These are phyloP conservation scores for Orbilia javanica DNA, from an alignment of 2,329 filamentous ascomycete genomes.

Conservation along the genomic window DNA sequence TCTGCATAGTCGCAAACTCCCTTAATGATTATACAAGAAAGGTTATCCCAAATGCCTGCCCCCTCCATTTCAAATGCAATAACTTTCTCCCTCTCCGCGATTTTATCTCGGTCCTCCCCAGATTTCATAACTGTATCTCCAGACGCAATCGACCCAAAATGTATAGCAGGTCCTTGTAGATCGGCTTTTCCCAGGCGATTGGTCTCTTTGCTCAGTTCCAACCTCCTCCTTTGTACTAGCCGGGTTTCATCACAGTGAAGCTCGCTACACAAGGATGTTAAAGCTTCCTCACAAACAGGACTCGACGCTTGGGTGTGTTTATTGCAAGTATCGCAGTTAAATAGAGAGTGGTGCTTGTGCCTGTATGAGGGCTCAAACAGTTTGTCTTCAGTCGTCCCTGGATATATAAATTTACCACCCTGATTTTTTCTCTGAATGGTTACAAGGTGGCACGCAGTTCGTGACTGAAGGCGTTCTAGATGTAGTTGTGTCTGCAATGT, in stretches of 20 bases:
- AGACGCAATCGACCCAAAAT: constrained; percentile 66
- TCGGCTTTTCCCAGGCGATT: not conserved
- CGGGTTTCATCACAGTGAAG: constrained; percentile 59
- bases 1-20: constrained; percentile 66
- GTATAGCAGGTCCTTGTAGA: constrained; percentile 61
- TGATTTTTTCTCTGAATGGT: not conserved
- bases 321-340: not conserved
- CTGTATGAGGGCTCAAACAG: constrained; percentile 62
- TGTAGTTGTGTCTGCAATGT: not conserved
- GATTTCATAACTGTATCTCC: constrained; percentile 66
- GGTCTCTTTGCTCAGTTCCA: not conserved
- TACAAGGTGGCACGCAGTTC: not conserved
- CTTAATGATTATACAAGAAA: constrained; percentile 63
- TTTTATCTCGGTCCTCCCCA: constrained; percentile 64
- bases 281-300: constrained; percentile 60
- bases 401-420: constrained; percentile 53
- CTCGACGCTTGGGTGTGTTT: constrained; percentile 7
- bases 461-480: not conserved
- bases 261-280: not conserved
- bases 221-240: not conserved
- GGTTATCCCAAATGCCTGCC: constrained; percentile 61
- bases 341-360: constrained; percentile 62
- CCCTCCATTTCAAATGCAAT: constrained; percentile 65
- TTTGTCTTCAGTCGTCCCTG: constrained; percentile 61
- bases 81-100: constrained; percentile 62